Conservation (phyloP, 2,329 filamentous ascomycete genomes). For the Helotiales sp. region DNA sequence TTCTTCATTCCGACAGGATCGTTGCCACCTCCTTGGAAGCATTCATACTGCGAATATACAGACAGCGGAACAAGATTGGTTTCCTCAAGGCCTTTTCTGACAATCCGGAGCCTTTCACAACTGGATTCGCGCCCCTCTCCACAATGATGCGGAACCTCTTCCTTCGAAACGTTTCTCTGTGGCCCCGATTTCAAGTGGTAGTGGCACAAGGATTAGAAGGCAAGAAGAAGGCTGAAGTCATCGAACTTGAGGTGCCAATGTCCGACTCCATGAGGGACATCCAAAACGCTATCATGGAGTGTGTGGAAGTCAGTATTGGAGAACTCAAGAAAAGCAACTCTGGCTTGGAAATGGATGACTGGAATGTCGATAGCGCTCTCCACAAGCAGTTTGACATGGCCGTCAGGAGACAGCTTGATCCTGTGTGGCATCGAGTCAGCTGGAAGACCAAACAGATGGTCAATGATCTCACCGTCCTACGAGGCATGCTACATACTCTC, state of each 20-base stretch:
- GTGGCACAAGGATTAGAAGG: slow-evolving; percentile 90
- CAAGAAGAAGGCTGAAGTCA: slow-evolving; percentile 90
- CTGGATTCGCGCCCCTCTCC: slow-evolving; percentile 82
- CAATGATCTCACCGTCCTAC: slow-evolving; percentile 79
- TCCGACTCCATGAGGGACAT: slow-evolving; percentile 91
- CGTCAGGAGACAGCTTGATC: slow-evolving; percentile 85
- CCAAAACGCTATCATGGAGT: slow-evolving; percentile 92
- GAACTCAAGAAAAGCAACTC: slow-evolving; percentile 91
- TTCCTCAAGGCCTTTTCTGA: slow-evolving; percentile 98
- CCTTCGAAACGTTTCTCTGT: slow-evolving; percentile 82
- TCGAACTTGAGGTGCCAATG: slow-evolving; percentile 95
- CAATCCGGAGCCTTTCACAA: slow-evolving; percentile 85
- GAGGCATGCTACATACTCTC: slow-evolving; percentile 78
- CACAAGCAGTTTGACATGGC: slow-evolving; percentile 91
- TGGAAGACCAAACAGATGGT: slow-evolving; percentile 96
- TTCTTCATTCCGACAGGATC: slow-evolving; percentile 86
- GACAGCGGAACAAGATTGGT: slow-evolving; percentile 90
- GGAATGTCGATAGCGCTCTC: slow-evolving; percentile 91
- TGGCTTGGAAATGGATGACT: slow-evolving; percentile 93
- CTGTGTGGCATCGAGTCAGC: slow-evolving; percentile 95
- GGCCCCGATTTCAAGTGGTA: slow-evolving; percentile 89
- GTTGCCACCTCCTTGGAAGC: slow-evolving; percentile 87
- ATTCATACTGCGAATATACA: slow-evolving; percentile 90
- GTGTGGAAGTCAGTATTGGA: slow-evolving; percentile 90
- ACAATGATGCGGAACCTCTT: slow-evolving; percentile 94